Conservation (phyloP, 495 filamentous ascomycete genomes). For the Penicillium malachiteum region DNA sequence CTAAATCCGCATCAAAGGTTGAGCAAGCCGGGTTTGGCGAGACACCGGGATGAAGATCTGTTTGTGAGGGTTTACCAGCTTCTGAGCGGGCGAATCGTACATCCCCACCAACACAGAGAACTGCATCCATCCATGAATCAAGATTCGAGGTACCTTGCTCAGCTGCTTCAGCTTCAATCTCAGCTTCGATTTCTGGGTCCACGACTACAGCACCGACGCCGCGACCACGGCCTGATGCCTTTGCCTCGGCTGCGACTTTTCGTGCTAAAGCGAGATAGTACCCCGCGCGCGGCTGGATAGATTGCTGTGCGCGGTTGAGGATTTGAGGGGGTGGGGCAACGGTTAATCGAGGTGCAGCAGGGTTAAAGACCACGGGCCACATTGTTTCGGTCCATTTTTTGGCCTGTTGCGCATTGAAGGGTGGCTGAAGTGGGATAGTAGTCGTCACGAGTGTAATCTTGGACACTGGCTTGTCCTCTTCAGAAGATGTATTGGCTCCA, state of each 20-base stretch:
- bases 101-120: constrained; percentile 77
- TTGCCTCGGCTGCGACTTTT: constrained; percentile 56
- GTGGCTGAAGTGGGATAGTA: constrained; percentile 70
- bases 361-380: constrained; percentile 92
- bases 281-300: constrained; percentile 52
- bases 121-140: constrained; percentile 35
- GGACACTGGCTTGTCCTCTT: not conserved
- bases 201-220: constrained; percentile 80
- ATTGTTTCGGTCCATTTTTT: constrained; percentile 69
- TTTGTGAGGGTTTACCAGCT: constrained; percentile 32
- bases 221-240: constrained; percentile 59
- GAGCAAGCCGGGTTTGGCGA: constrained; percentile 31
- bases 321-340: constrained; percentile 52
- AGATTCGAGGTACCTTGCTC: constrained; percentile 17
- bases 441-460: constrained; percentile 46
- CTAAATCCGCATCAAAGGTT: constrained; percentile 33
- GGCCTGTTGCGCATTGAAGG: constrained; percentile 73
- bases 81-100: constrained; percentile 61
- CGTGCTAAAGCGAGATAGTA: constrained; percentile 70
- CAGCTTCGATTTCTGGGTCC: constrained; percentile 48
- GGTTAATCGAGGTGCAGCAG: constrained; percentile 52
- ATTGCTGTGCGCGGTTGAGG: constrained; percentile 54
- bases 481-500: not conserved
- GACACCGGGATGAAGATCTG: constrained; percentile 18
- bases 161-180: constrained; percentile 24